Conservation (phyloP, 257 asterid species). For the Avicennia marina region DNA sequence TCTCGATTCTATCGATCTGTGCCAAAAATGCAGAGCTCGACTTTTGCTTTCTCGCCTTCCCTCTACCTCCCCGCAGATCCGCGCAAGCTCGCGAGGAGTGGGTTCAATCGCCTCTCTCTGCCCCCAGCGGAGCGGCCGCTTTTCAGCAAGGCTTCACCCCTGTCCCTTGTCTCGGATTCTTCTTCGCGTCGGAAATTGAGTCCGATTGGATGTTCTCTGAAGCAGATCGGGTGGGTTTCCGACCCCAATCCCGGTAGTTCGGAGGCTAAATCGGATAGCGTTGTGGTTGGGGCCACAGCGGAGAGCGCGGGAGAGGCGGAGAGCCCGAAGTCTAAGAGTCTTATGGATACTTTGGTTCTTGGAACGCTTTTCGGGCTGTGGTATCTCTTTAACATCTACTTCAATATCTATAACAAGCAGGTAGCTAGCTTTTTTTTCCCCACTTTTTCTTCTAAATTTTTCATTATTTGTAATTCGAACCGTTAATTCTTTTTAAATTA, state of each 20-base stretch:
- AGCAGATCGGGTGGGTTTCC: slow-evolving; percentile 42
- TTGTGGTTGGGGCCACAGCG: slow-evolving; percentile 42
- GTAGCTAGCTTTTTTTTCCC: slow-evolving; percentile 21
- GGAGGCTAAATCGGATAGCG: slow-evolving; percentile 28
- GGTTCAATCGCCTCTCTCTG: slow-evolving; percentile 16
- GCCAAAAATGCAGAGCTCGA: slow-evolving; percentile 62
- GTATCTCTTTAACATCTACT: slow-evolving; percentile 74
- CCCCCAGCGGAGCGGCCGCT: slow-evolving; percentile 7
- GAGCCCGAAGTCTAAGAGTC: slow-evolving; percentile 34
- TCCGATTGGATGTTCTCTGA: slow-evolving; percentile 40
- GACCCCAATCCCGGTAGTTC: slow-evolving; percentile 18
- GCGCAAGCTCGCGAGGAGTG: slow-evolving; percentile 17
- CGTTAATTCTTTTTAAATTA: background rate
- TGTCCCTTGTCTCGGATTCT: slow-evolving; percentile 10
- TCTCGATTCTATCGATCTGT: background rate
- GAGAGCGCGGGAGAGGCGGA: slow-evolving; percentile 46
- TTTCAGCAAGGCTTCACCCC: slow-evolving; percentile 15
- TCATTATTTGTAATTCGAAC: background rate
- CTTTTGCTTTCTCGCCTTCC: slow-evolving; percentile 49
- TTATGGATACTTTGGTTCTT: slow-evolving; percentile 56
- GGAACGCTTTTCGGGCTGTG: slow-evolving; percentile 71
- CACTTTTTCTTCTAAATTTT: background rate
- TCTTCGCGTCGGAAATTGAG: slow-evolving; percentile 13
- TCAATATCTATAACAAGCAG: slow-evolving; percentile 94
- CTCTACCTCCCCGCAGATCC: slow-evolving; percentile 31